Evolutionary conservation across 1,139 yeast genomes (phyloP).

Genomic region (Sugiyamaella xylanicola): DNA sequence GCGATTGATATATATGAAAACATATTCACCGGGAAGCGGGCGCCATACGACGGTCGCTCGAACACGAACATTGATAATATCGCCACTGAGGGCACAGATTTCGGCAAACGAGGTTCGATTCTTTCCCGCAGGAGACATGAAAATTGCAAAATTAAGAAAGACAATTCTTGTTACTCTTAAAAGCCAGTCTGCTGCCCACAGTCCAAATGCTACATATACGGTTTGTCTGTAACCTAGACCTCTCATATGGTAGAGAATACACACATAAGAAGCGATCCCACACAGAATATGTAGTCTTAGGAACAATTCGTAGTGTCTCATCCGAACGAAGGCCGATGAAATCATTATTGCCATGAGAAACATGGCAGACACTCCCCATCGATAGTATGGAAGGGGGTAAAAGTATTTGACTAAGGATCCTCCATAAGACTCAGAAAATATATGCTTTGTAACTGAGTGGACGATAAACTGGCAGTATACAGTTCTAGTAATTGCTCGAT

Average conservation of each 20-base stretch:
- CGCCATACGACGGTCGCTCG: conserved; percentile 46
- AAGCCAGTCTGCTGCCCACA: conserved; percentile 50
- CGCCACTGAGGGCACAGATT: conserved; percentile 40
- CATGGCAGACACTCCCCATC: conserved; percentile 62
- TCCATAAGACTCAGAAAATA: conserved; percentile 42
- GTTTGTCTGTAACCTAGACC: conserved; percentile 53
- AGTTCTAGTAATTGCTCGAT: conserved; percentile 61
- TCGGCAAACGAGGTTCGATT: conserved; percentile 43
- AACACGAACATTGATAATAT: conserved; percentile 38
- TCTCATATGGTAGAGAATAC: conserved; percentile 52
- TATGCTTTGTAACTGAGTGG: conserved; percentile 45
- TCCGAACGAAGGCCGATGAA: conserved; percentile 54
- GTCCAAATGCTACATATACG: conserved; percentile 44
- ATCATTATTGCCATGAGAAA: conserved; percentile 52
- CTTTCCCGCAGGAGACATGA: conserved; percentile 39
- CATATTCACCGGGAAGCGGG: conserved; percentile 63
- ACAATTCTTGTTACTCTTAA: conserved; percentile 45
- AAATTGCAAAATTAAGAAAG: conserved; percentile 46
- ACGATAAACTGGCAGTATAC: conserved; percentile 50
- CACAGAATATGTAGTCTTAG: conserved; percentile 49
- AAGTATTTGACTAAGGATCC: conserved; percentile 40
- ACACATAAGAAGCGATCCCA: conserved; percentile 49
- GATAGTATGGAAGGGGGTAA: conserved; percentile 42
- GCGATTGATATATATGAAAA: conserved; percentile 55
- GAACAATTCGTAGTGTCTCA: conserved; percentile 52